phyloP scores from a whole-genome alignment of 83 land plant genomes.

The Diphasiastrum complanatum region DNA sequence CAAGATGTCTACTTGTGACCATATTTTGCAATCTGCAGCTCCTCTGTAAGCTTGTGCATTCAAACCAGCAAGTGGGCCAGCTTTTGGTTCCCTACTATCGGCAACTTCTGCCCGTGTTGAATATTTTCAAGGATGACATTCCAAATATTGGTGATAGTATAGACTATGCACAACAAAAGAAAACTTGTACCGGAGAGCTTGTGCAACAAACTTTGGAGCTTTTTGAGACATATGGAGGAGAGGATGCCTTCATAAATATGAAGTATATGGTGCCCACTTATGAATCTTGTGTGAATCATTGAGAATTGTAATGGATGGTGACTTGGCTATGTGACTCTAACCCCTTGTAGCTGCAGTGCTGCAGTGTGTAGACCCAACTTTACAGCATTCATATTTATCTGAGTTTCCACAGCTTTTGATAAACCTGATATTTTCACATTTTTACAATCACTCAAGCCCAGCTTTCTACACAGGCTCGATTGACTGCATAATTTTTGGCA shows the following conservation, averaged over 20 bases:
- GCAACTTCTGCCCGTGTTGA: slow-evolving; percentile 32
- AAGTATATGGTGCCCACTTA: slow-evolving; percentile 45
- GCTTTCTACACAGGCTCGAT: no score
- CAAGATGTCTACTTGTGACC: not conserved
- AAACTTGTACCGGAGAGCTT: slow-evolving; percentile 26
- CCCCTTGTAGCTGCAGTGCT: no score
- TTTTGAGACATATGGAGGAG: slow-evolving; percentile 36
- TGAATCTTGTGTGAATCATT: slow-evolving; percentile 27
- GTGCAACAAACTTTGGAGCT: slow-evolving; percentile 27
- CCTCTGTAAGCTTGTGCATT: slow-evolving; percentile 36
- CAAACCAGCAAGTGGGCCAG: slow-evolving; percentile 31
- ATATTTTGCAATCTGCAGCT: slow-evolving; percentile 21
- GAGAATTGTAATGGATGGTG: no score
- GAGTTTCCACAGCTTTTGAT: no score
- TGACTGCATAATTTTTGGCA: no score
- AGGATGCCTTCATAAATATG: slow-evolving; percentile 43
- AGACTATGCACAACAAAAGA: slow-evolving; percentile 38
- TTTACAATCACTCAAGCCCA: no score
- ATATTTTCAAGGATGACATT: slow-evolving; percentile 33
- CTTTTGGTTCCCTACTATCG: slow-evolving; percentile 38
- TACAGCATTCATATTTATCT: no score
- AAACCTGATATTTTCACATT: no score
- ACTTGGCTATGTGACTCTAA: no score
- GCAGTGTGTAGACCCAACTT: no score
- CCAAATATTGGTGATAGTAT: slow-evolving; percentile 31